A percentile compares a stretch with the other conserved stretches of the same genome.
Evolutionary conservation across 1,284 basidiomycete genomes (phyloP).

Genomic region (Irpex sp.): DNA sequence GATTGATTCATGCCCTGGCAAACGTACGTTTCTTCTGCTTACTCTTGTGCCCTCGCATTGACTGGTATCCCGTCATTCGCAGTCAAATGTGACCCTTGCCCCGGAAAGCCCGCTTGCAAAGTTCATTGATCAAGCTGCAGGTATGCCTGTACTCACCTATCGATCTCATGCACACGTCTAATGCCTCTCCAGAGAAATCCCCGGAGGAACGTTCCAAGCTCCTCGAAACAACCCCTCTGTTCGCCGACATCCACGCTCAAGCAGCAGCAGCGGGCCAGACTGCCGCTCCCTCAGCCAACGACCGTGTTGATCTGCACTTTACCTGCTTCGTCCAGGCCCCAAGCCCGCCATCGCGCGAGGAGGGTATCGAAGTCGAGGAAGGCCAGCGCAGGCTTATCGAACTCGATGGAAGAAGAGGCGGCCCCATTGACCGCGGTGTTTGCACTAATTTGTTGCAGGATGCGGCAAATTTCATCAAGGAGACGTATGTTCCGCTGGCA

Average conservation of each 20-base stretch:
- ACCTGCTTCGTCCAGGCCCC: constrained; percentile 79
- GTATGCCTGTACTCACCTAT: constrained; percentile 27
- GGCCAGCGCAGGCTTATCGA: constrained; percentile 55
- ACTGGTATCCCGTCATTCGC: background rate
- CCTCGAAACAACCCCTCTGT: constrained; percentile 73
- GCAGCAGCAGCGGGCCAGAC: constrained; percentile 72
- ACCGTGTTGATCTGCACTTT: constrained; percentile 79
- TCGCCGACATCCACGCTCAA: constrained; percentile 70
- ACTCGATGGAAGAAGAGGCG: constrained; percentile 73
- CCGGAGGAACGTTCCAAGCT: constrained; percentile 71
- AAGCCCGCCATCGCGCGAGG: constrained; percentile 31
- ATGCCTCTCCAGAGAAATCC: constrained; percentile 44
- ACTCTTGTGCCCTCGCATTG: background rate
- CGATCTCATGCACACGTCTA: constrained; percentile 7
- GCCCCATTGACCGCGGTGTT: constrained; percentile 77
- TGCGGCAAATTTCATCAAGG: constrained; percentile 63
- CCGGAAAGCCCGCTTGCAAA: constrained; percentile 56
- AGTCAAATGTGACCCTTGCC: constrained; percentile 56
- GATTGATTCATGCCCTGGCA: constrained; percentile 74
- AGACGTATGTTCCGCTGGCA: constrained; percentile 55
- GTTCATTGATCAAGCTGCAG: constrained; percentile 63
- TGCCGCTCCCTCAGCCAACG: constrained; percentile 39
- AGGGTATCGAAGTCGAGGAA: constrained; percentile 24
- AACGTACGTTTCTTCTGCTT: constrained; percentile 46
- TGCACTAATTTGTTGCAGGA: constrained; percentile 66